Conservation (phyloP, 2,329 filamentous ascomycete genomes). For the Penicillium sp. region DNA sequence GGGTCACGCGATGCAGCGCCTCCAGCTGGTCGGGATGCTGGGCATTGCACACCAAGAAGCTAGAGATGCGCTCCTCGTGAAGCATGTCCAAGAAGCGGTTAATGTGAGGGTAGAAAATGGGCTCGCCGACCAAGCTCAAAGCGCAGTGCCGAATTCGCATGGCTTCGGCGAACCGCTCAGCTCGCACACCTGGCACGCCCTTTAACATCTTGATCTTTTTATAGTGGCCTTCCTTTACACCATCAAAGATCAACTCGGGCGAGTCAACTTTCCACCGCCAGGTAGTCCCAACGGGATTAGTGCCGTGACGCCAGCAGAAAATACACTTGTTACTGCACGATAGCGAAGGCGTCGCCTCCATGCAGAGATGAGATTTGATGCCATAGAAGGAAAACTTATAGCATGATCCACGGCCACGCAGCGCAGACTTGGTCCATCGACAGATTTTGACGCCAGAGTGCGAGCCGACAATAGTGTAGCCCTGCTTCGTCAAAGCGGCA, state of each 20-base stretch:
- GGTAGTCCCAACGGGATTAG: slow-evolving; percentile 92
- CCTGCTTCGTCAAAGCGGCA: slow-evolving; percentile 88
- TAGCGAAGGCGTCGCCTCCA: slow-evolving; percentile 95
- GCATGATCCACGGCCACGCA: slow-evolving; percentile 89
- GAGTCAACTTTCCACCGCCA: slow-evolving; percentile 97
- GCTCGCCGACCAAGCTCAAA: slow-evolving; percentile 87
- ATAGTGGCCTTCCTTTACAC: slow-evolving; percentile 90
- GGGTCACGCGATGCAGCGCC: slow-evolving; percentile 80
- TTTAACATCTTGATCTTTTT: slow-evolving; percentile 97
- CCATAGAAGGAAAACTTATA: slow-evolving; percentile 99
- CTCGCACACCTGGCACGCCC: slow-evolving; percentile 87
- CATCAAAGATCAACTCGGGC: slow-evolving; percentile 84
- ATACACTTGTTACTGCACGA: slow-evolving; percentile 98
- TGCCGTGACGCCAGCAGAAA: slow-evolving; percentile 98
- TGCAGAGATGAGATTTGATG: slow-evolving; percentile 93
- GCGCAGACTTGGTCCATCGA: slow-evolving; percentile 96
- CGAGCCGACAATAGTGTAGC: slow-evolving; percentile 91
- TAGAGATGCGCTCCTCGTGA: slow-evolving; percentile 84
- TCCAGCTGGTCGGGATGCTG: slow-evolving; percentile 92
- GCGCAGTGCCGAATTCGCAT: slow-evolving; percentile 94
- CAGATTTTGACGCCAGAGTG: slow-evolving; percentile 98
- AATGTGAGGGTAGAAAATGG: slow-evolving; percentile 98
- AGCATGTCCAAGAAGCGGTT: slow-evolving; percentile 86
- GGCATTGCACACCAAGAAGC: slow-evolving; percentile 94
- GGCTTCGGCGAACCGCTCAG: slow-evolving; percentile 88